phyloP scores from a whole-genome alignment of 1,284 basidiomycete species.

The Microbotryomycetes sp. region DNA sequence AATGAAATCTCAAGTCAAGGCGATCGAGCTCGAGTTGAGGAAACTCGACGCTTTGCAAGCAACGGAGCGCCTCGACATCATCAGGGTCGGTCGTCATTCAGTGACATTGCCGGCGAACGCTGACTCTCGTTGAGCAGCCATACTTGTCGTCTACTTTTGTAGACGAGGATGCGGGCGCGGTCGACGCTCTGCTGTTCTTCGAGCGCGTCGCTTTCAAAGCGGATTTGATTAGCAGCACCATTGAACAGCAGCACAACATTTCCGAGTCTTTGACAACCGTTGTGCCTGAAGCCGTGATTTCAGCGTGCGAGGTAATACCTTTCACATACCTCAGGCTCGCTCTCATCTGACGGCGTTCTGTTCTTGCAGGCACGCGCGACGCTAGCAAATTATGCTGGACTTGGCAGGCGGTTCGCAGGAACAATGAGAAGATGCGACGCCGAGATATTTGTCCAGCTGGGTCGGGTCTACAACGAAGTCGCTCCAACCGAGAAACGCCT shows the following conservation, averaged over 20 bases:
- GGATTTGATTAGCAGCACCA: slow-evolving; percentile 70
- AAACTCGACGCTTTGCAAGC: slow-evolving; percentile 75
- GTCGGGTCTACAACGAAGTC: slow-evolving; percentile 75
- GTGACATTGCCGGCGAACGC: slow-evolving; percentile 41
- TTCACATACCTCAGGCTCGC: background rate
- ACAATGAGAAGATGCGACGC: slow-evolving; percentile 69
- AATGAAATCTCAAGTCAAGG: slow-evolving; percentile 77
- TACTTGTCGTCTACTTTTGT: slow-evolving; percentile 78
- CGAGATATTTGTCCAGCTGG: slow-evolving; percentile 73
- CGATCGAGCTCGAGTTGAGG: slow-evolving; percentile 77
- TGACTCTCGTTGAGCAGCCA: slow-evolving; percentile 47
- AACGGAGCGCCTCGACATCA: slow-evolving; percentile 59
- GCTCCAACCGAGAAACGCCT: slow-evolving; percentile 81
- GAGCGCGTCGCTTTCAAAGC: slow-evolving; percentile 73
- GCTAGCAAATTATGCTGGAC: slow-evolving; percentile 64
- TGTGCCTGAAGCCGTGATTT: slow-evolving; percentile 71
- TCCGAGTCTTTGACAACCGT: slow-evolving; percentile 71
- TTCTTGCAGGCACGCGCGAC: slow-evolving; percentile 63
- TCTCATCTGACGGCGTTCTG: background rate
- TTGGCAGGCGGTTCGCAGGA: slow-evolving; percentile 79
- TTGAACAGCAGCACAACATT: slow-evolving; percentile 70
- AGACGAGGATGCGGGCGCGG: slow-evolving; percentile 73
- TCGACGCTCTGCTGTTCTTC: slow-evolving; percentile 83
- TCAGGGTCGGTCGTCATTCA: slow-evolving; percentile 55
- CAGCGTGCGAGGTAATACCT: slow-evolving; percentile 70